A percentile compares a stretch with the other conserved stretches of the same genome.
Conservation (phyloP, 352 stramenopile species). For the Globisporangium polare region DNA sequence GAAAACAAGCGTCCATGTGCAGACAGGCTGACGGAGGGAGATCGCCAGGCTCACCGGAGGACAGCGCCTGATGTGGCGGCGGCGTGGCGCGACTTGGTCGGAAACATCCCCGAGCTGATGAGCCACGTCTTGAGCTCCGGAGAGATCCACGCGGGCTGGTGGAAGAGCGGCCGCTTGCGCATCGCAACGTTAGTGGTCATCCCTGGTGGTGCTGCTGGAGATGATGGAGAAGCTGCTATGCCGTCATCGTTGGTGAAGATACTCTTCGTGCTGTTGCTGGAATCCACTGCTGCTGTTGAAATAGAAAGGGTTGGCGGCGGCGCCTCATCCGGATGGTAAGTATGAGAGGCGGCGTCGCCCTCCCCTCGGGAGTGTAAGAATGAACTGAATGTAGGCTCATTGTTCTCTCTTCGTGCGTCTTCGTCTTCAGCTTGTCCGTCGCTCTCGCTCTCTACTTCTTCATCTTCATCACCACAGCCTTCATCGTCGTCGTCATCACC, state of each 20-base stretch:
- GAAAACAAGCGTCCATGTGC: not conserved
- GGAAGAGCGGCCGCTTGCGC: constrained; percentile 24
- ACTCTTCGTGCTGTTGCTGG: not conserved
- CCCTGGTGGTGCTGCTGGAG: not conserved
- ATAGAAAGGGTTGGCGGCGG: constrained; percentile 9
- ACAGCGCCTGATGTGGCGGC: not conserved
- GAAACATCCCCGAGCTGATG: constrained; percentile 42
- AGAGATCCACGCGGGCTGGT: constrained; percentile 63
- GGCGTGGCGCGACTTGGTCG: constrained; percentile 17
- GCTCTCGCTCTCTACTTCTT: constrained; percentile 7
- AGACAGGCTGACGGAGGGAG: not conserved
- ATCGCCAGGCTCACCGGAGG: not conserved
- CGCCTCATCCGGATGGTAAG: constrained; percentile 12
- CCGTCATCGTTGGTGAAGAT: not conserved
- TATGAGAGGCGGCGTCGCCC: constrained; percentile 8
- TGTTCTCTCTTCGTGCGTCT: constrained; percentile 1
- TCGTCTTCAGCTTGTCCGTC: constrained; percentile 3
- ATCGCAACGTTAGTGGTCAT: constrained; percentile 1
- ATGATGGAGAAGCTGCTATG: not conserved
- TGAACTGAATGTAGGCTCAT: constrained; percentile 18
- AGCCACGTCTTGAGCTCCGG: constrained; percentile 51
- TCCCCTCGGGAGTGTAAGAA: not conserved
- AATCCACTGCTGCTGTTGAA: constrained; percentile 1
- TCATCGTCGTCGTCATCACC: constrained; percentile 8
- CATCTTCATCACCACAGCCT: constrained; percentile 4